Evolutionary conservation across 805 yeast species (phyloP).

Genomic region (Trichomonascus vanleenenianus): DNA sequence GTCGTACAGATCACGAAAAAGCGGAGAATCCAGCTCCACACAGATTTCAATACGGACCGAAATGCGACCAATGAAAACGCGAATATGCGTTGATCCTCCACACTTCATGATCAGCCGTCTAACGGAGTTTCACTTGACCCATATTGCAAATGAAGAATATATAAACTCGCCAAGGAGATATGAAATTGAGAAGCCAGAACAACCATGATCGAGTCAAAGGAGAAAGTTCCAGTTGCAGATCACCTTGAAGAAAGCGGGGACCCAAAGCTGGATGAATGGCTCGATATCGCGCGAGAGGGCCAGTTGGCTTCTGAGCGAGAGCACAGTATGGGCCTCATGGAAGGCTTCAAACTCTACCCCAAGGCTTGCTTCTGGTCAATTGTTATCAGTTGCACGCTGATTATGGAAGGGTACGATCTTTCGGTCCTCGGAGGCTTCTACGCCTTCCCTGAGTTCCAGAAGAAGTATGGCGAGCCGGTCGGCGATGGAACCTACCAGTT

Average conservation of each 20-base stretch:
- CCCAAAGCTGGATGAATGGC: neutral
- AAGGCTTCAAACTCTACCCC: conserved; percentile 29
- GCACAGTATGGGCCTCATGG: conserved; percentile 13
- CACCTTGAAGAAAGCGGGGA: neutral
- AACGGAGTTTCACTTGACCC: neutral
- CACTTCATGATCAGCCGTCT: neutral
- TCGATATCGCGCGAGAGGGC: conserved; percentile 4
- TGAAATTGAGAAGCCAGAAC: neutral
- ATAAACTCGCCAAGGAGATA: neutral
- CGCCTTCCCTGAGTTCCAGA: conserved; percentile 38
- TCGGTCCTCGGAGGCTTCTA: conserved; percentile 35
- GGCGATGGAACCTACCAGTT: conserved; percentile 9
- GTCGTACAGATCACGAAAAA: too few relatives aligned
- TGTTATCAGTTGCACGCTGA: conserved; percentile 34
- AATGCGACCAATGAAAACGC: neutral
- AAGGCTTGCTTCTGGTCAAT: conserved; percentile 41
- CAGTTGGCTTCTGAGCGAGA: conserved; percentile 7
- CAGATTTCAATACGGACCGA: neutral
- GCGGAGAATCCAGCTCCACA: too few relatives aligned
- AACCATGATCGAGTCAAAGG: neutral
- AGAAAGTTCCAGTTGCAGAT: neutral
- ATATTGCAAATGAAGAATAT: neutral
- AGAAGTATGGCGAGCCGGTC: conserved; percentile 31
- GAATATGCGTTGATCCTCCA: neutral
- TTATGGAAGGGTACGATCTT: conserved; percentile 45